These are phyloP conservation scores for Akanthomyces lecanii DNA, from an alignment of 2,329 filamentous ascomycete species.

Conservation along the genomic window DNA sequence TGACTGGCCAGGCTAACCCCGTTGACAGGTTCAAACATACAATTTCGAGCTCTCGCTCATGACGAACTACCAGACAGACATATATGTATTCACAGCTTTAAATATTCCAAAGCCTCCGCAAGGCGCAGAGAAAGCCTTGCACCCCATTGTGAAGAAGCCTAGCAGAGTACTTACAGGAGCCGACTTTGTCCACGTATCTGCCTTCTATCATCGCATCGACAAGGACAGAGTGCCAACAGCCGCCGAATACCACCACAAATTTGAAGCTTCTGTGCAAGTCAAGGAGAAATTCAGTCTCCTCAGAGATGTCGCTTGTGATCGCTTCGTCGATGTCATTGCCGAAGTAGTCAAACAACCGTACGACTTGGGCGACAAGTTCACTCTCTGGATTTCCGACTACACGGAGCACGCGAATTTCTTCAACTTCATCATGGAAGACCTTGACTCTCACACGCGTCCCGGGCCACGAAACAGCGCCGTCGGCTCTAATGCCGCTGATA, in stretches of 20 bases:
- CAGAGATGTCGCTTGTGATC: constrained; percentile 52
- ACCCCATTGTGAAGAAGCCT: constrained; percentile 21
- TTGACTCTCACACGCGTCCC: constrained; percentile 26
- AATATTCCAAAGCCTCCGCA: constrained; percentile 38
- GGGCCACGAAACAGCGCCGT: constrained; percentile 48
- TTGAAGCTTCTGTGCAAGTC: constrained; percentile 37
- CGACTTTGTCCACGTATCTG: constrained; percentile 44
- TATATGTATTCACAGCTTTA: constrained; percentile 23
- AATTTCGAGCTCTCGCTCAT: constrained; percentile 39
- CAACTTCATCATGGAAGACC: constrained; percentile 37
- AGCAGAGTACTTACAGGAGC: constrained; percentile 21
- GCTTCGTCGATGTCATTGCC: constrained; percentile 66
- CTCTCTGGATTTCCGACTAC: constrained; percentile 78
- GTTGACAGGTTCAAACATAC: constrained; percentile 39
- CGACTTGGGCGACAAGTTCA: constrained; percentile 42
- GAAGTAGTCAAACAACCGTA: constrained; percentile 59
- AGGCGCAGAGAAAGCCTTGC: constrained; percentile 32
- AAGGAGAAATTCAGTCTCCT: constrained; percentile 61
- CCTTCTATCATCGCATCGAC: constrained; percentile 42
- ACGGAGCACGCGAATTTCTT: constrained; percentile 65
- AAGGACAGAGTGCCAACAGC: constrained; percentile 40
- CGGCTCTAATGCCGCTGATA: constrained; percentile 23
- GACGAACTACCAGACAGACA: constrained; percentile 36
- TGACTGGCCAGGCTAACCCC: not conserved
- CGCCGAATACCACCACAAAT: constrained; percentile 39